Percentiles rank a stretch among this genome's conserved stretches.
Conservation (phyloP, 1,284 basidiomycete species). For the Moesziomyces globuligerus region DNA sequence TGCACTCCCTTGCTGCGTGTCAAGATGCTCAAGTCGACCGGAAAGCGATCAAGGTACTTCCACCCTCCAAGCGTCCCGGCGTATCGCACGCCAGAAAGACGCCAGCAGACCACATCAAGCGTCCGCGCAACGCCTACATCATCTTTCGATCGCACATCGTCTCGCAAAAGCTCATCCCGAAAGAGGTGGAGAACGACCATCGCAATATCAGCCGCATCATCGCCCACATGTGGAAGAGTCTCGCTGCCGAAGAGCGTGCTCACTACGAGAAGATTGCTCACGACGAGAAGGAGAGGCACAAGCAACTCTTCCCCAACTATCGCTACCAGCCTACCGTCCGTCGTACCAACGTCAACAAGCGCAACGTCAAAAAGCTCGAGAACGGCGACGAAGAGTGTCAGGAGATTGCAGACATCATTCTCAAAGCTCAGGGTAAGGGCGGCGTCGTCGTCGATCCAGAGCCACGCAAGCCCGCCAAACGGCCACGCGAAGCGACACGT, state of each 20-base stretch:
- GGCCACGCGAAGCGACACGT: constrained; percentile 28
- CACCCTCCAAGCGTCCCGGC: constrained; percentile 35
- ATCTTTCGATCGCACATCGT: constrained; percentile 91
- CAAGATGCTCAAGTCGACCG: constrained; percentile 9
- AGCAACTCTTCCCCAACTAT: constrained; percentile 56
- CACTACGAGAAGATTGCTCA: constrained; percentile 53
- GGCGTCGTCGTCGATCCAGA: constrained; percentile 32
- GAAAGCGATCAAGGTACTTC: constrained; percentile 3
- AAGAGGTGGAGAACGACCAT: constrained; percentile 83
- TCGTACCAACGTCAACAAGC: constrained; percentile 28
- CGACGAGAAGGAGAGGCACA: constrained; percentile 58
- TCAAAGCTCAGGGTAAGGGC: constrained; percentile 52
- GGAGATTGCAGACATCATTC: constrained; percentile 59
- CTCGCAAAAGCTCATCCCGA: constrained; percentile 78
- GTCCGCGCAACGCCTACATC: constrained; percentile 93
- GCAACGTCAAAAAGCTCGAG: constrained; percentile 51
- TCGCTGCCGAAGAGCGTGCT: constrained; percentile 48
- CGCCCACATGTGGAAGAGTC: constrained; percentile 63
- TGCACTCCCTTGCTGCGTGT: no score
- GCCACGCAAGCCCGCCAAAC: constrained; percentile 13
- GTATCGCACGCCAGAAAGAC: constrained; percentile 58
- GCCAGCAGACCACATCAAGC: constrained; percentile 77
- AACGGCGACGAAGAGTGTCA: constrained; percentile 58
- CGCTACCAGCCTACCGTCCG: constrained; percentile 55
- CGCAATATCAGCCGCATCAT: constrained; percentile 74